These are phyloP conservation scores for Conticribra weissflogii DNA, from an alignment of 108 stramenopile genomes.

Conservation along the genomic window DNA sequence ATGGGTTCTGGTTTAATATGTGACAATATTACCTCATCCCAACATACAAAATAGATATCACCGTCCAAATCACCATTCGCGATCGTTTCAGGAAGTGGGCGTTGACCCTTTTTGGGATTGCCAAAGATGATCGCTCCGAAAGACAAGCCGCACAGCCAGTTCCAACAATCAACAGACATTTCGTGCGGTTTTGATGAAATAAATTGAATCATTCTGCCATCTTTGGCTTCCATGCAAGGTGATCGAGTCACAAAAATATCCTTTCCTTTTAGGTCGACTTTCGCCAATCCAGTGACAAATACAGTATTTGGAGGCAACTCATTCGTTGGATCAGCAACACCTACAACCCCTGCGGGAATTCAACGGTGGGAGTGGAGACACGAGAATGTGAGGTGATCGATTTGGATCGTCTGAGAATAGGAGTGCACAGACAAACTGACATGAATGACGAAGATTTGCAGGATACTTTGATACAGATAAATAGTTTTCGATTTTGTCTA, in stretches of 20 bases:
- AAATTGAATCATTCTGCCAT: constrained; percentile 44
- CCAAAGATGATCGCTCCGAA: constrained; percentile 54
- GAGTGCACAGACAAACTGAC: constrained; percentile 2
- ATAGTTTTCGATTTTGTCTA: constrained; percentile 17
- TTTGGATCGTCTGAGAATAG: neutral
- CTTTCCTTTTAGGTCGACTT: neutral
- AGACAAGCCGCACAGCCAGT: constrained; percentile 36
- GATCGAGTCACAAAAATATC: constrained; percentile 54
- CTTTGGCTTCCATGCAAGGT: constrained; percentile 36
- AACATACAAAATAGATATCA: constrained; percentile 59
- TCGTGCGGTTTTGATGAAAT: constrained; percentile 48
- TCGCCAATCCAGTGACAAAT: constrained; percentile 48
- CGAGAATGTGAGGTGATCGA: neutral
- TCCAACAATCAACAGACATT: constrained; percentile 51
- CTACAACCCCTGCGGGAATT: constrained; percentile 26
- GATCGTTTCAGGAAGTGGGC: constrained; percentile 48
- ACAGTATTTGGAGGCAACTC: constrained; percentile 47
- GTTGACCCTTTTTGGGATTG: constrained; percentile 19
- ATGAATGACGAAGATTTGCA: constrained; percentile 44
- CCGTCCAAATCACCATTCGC: constrained; percentile 71
- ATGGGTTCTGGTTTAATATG: constrained; percentile 30
- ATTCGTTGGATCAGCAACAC: constrained; percentile 58
- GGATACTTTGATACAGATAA: constrained; percentile 1
- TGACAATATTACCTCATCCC: constrained; percentile 46
- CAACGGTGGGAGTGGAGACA: neutral